Conservation (phyloP, 2,329 filamentous ascomycete species). For the Samsoniella hepiali region DNA sequence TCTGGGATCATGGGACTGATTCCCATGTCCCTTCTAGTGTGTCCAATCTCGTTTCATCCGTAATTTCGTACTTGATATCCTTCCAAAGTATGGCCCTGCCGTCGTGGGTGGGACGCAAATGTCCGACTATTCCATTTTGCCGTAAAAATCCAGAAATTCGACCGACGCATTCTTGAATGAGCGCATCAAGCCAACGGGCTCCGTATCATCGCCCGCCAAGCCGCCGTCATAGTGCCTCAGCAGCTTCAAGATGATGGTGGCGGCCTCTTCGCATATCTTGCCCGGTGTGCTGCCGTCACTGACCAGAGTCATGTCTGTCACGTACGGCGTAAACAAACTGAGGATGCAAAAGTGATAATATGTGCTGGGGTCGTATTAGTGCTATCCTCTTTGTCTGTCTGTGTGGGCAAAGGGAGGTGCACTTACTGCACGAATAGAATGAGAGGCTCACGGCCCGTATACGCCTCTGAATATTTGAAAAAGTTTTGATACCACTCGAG, state of each 20-base stretch:
- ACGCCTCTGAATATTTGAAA: conserved; percentile 1
- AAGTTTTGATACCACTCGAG: conserved; percentile 15
- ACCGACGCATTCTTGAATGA: conserved; percentile 7
- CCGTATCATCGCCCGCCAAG: not conserved
- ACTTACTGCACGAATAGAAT: conserved; percentile 10
- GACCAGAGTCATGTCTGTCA: not conserved
- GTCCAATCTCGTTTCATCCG: not conserved
- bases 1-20: not conserved
- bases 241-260: conserved; percentile 4
- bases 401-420: not conserved
- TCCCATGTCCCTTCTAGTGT: not conserved
- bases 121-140: not conserved
- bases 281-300: not conserved
- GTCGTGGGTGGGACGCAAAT: too few species aligned
- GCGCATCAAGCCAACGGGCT: not conserved
- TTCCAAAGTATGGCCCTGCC: too few species aligned
- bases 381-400: not conserved
- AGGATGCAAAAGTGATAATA: conserved; percentile 17
- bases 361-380: not conserved
- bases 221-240: not conserved
- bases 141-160: not conserved
- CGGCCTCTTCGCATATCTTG: conserved; percentile 4
- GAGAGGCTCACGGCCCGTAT: not conserved
- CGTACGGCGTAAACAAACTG: conserved; percentile 1
- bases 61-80: too few species aligned